Percentiles rank a stretch among this genome's conserved stretches.
Conservation (phyloP, 495 filamentous ascomycete species). For the Penicillium ucsense region DNA sequence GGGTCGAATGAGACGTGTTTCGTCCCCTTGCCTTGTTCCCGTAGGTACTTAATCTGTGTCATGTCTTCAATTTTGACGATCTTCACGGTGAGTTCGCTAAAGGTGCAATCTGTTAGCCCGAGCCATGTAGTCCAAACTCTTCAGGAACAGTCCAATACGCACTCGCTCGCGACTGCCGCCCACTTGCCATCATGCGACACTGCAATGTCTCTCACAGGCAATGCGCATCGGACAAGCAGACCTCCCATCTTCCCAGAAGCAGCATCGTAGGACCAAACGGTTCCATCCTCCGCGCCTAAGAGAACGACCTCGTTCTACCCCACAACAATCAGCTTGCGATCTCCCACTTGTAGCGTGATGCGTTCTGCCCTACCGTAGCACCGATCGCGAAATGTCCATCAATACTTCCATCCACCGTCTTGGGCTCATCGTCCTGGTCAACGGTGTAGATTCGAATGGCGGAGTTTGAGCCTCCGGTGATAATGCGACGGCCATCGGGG, state of each 20-base stretch:
- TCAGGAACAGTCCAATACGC: slow-evolving; percentile 10
- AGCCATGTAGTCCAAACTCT: not conserved
- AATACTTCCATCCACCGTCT: slow-evolving; percentile 77
- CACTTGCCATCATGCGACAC: slow-evolving; percentile 76
- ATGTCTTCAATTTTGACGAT: slow-evolving; percentile 75
- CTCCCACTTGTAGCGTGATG: too few species aligned
- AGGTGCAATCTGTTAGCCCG: slow-evolving; percentile 5
- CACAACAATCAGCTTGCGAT: too few species aligned
- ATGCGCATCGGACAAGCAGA: slow-evolving; percentile 68
- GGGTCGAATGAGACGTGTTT: slow-evolving; percentile 89
- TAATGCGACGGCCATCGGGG: slow-evolving; percentile 55
- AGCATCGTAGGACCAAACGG: slow-evolving; percentile 77
- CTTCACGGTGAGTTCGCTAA: slow-evolving; percentile 75
- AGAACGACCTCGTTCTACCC: slow-evolving; percentile 67
- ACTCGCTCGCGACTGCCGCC: slow-evolving; percentile 95
- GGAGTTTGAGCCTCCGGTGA: slow-evolving; percentile 87
- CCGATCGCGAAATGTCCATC: slow-evolving; percentile 71
- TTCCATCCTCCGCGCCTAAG: slow-evolving; percentile 84
- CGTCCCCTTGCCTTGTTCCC: slow-evolving; percentile 70
- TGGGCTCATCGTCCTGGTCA: slow-evolving; percentile 81
- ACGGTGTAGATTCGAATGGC: slow-evolving; percentile 84
- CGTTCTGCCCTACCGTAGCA: slow-evolving; percentile 47
- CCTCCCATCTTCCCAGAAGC: slow-evolving; percentile 65
- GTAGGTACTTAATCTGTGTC: slow-evolving; percentile 59
- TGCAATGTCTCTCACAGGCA: slow-evolving; percentile 78